Base-by-base conservation (phyloP, 208 protist species). In the Sergeia podlipaevii region DNA sequence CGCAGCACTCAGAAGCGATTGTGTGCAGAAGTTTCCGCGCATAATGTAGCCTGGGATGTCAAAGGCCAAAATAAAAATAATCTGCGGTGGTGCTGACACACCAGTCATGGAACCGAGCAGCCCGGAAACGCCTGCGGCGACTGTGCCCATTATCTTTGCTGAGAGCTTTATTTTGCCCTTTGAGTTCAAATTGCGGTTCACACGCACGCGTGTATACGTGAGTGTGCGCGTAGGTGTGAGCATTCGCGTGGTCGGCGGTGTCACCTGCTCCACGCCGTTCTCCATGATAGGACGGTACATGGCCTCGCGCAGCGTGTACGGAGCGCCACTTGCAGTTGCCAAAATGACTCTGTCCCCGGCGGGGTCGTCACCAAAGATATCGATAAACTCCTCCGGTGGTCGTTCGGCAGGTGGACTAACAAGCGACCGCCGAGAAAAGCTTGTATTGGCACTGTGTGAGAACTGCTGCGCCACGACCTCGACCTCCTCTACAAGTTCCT, bases 21-120 rank as follows among this genome's bases (percentile, higher is more conserved):
- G 74, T 21, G 65, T 45, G n/a, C 38, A 21, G 18, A 76, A 70
- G 49, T 74, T 77, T 29, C 69, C 57, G 3, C 52, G 61, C 4
- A 77, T 67, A 10, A 82, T 64, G 55, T 77, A 82, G 32, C 53
- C 42, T 45, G 75, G 70, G 0, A 82, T 60, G n/a, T 82, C 70
- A 17, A 77, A 67, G 8, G 66, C 37, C 18, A 73, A 24, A 6
- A 77, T 47, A 26, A 82, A 82, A n/a, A 82, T 65, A 23, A 82
- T 69, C 24, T 77, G 59, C 49, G 75, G 58, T 15, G 65, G 65
- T 8, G 42, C 65, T 21, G 60, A 64, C 7, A 74, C 70, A 11
- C 64, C 69, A 4, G 69, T 76, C 27, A 81, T 37, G 18, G 64
- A 74, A 20, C 69, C 69, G 62, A 81, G 69, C 8, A 73, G 20